A percentile compares a stretch with the other conserved stretches of the same genome.
phyloP scores from a whole-genome alignment of 805 yeast species.

The Suhomyces prunicola region DNA sequence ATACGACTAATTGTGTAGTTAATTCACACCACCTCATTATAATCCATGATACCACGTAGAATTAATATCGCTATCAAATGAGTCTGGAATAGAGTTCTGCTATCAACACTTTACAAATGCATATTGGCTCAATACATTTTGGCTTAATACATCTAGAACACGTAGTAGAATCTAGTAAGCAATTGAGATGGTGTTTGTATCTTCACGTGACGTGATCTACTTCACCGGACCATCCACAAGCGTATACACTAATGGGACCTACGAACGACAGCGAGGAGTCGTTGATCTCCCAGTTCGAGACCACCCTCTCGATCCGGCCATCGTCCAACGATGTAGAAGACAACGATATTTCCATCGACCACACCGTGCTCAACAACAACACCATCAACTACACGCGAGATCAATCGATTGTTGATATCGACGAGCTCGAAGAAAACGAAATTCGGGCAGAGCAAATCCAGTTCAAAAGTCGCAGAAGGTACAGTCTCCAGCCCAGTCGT shows the following conservation, averaged over 20 bases:
- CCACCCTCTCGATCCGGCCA: conserved; percentile 41
- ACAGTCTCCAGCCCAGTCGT: conserved; percentile 23
- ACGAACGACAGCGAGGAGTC: conserved; percentile 35
- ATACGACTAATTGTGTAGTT: too few relatives aligned
- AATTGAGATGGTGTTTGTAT: neutral
- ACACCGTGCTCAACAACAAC: conserved; percentile 26
- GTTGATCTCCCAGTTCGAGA: conserved; percentile 42
- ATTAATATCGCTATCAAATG: too few relatives aligned
- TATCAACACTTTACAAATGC: too few relatives aligned
- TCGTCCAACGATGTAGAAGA: conserved; percentile 32
- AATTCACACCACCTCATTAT: too few relatives aligned
- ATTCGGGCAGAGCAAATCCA: conserved; percentile 32
- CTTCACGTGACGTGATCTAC: neutral
- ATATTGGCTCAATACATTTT: too few relatives aligned
- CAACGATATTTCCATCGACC: conserved; percentile 41
- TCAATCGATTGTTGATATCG: conserved; percentile 31
- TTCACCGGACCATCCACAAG: neutral
- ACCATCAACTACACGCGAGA: conserved; percentile 27
- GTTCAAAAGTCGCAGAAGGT: conserved; percentile 31
- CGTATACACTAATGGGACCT: neutral
- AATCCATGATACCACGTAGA: too few relatives aligned
- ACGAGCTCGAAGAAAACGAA: conserved; percentile 36
- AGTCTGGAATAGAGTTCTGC: too few relatives aligned
- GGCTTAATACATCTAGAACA: too few relatives aligned
- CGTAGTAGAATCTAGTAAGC: too few relatives aligned